These are phyloP conservation scores for Prunus salicina DNA, from an alignment of 306 rosid genomes.

Conservation along the genomic window DNA sequence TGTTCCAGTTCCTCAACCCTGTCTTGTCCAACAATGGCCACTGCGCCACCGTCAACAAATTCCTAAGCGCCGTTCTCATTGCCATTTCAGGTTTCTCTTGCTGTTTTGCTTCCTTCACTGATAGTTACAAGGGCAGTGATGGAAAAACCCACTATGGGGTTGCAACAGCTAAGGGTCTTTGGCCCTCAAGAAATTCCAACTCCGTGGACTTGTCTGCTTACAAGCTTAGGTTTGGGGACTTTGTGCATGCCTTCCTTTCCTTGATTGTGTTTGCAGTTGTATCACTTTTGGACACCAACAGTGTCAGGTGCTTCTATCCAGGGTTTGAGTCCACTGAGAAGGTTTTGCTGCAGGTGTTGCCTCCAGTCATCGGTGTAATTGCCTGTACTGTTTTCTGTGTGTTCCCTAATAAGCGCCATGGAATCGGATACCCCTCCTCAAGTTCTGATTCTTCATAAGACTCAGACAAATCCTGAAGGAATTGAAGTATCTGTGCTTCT, in stretches of 20 bases:
- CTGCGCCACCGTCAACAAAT: constrained; percentile 53
- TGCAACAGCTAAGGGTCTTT: constrained; percentile 51
- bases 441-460: constrained; percentile 17
- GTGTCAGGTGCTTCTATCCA: constrained; percentile 59
- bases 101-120: constrained; percentile 70
- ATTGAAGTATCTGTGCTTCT: no score
- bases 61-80: constrained; percentile 40
- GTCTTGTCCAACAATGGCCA: constrained; percentile 60
- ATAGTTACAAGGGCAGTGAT: constrained; percentile 62
- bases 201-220: constrained; percentile 34
- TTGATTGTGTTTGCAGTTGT: constrained; percentile 51
- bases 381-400: constrained; percentile 45
- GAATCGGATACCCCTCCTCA: constrained; percentile 62
- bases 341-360: constrained; percentile 51
- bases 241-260: constrained; percentile 58
- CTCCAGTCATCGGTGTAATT: constrained; percentile 58
- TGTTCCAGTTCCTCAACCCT: constrained; percentile 73
- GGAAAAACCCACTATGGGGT: constrained; percentile 52
- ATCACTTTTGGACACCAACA: constrained; percentile 52
- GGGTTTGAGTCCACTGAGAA: constrained; percentile 34
- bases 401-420: constrained; percentile 74
- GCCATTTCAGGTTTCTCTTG: constrained; percentile 50
- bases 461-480: neutral
- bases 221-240: constrained; percentile 58
- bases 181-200: constrained; percentile 55